A percentile compares a stretch with the other conserved stretches of the same genome.
These are phyloP conservation scores for Ceratocystis harringtonii DNA, from an alignment of 2,329 filamentous ascomycete genomes.

Conservation along the genomic window DNA sequence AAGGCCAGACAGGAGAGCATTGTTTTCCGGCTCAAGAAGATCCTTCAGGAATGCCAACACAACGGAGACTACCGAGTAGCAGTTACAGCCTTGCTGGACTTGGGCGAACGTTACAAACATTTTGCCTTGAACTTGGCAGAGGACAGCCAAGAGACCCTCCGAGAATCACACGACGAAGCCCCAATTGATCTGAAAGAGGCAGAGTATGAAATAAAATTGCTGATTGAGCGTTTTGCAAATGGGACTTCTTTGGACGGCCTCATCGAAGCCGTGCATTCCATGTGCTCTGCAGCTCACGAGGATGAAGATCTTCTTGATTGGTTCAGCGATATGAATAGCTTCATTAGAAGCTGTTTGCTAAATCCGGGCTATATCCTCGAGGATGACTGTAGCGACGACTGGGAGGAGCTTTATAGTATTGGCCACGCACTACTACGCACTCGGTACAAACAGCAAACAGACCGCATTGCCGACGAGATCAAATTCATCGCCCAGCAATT, in stretches of 20 bases:
- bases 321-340: conserved; percentile 68
- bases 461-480: conserved; percentile 74
- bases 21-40: conserved; percentile 88
- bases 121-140: conserved; percentile 53
- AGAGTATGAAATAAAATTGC: conserved; percentile 66
- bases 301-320: conserved; percentile 78
- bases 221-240: conserved; percentile 94
- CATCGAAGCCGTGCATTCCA: conserved; percentile 66
- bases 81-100: conserved; percentile 68
- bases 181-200: conserved; percentile 53
- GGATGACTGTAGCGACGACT: conserved; percentile 62
- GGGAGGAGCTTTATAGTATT: conserved; percentile 71
- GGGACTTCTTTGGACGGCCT: conserved; percentile 78
- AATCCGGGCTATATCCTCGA: conserved; percentile 86
- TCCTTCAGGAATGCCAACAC: conserved; percentile 90
- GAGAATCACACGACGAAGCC: conserved; percentile 39
- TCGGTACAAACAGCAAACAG: conserved; percentile 73
- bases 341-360: conserved; percentile 68
- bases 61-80: conserved; percentile 87
- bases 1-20: conserved; percentile 84
- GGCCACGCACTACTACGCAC: conserved; percentile 77
- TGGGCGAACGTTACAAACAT: conserved; percentile 72
- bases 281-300: conserved; percentile 74
- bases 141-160: conserved; percentile 51
- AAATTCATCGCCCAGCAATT: conserved; percentile 86